Percentiles rank a stretch among this genome's conserved stretches.
phyloP scores from a whole-genome alignment of 2,329 filamentous ascomycete species.

The Beauveria sp. region DNA sequence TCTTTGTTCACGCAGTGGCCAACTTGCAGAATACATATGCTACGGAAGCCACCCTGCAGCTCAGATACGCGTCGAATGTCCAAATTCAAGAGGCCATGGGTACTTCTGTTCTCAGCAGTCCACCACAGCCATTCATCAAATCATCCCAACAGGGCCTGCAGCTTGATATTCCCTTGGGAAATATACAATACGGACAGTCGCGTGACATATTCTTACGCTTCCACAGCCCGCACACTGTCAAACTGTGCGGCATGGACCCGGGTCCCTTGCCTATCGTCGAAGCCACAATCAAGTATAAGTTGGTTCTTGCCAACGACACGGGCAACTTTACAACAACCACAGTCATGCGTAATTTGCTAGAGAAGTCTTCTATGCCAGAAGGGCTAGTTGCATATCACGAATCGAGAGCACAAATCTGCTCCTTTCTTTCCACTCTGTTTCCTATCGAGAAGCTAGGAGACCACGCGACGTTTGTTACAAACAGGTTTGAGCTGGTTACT shows the following conservation, averaged over 20 bases:
- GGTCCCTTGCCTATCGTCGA: constrained; percentile 5
- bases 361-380: neutral
- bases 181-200: constrained; percentile 53
- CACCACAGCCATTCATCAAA: constrained; percentile 15
- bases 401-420: constrained; percentile 41
- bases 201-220: constrained; percentile 44
- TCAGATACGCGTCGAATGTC: constrained; percentile 32
- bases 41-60: constrained; percentile 33
- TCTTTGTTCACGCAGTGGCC: constrained; percentile 54
- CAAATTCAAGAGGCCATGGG: constrained; percentile 33
- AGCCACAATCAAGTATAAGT: constrained; percentile 15
- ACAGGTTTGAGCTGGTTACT: constrained; percentile 8
- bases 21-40: constrained; percentile 54
- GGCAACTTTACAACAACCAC: neutral
- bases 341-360: neutral
- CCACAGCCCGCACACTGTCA: constrained; percentile 13
- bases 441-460: constrained; percentile 29
- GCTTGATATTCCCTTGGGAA: constrained; percentile 38
- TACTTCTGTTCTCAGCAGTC: constrained; percentile 28
- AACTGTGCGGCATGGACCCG: neutral
- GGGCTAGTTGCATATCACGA: constrained; percentile 34
- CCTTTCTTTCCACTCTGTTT: constrained; percentile 39
- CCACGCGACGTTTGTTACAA: constrained; percentile 19
- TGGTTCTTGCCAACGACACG: constrained; percentile 15
- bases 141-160: constrained; percentile 13